phyloP scores from a whole-genome alignment of 768 basidiomycete genomes.

The Pisolithus sp. region DNA sequence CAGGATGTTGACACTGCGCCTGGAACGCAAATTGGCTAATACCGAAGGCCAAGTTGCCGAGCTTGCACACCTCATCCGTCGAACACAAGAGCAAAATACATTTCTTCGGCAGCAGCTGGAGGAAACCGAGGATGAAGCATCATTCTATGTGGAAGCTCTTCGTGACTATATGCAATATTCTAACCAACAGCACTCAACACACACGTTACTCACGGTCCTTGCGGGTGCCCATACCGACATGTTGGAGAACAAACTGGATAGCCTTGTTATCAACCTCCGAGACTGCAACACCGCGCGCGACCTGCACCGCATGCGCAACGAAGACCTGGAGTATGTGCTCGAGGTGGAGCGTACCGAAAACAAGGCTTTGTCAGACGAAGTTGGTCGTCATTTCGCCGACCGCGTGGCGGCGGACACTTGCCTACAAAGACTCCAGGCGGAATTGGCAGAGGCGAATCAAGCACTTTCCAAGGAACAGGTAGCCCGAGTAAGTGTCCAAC shows the following conservation, averaged over 20 bases:
- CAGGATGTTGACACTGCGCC: slow-evolving; percentile 41
- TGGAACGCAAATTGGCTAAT: slow-evolving; percentile 65
- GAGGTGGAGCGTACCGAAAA: slow-evolving; percentile 14
- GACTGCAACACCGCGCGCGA: slow-evolving; percentile 21
- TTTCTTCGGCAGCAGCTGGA: slow-evolving; percentile 29
- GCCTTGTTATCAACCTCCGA: slow-evolving; percentile 8
- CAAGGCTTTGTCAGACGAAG: slow-evolving; percentile 25
- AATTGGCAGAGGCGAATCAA: slow-evolving; percentile 23
- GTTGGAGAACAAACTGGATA: slow-evolving; percentile 6
- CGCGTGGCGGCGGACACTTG: slow-evolving; percentile 38
- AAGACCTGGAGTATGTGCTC: slow-evolving; percentile 26
- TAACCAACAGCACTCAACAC: not conserved
- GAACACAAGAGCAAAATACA: slow-evolving; percentile 45
- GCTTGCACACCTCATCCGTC: slow-evolving; percentile 55
- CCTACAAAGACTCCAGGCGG: slow-evolving; percentile 35
- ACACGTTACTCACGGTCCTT: slow-evolving; percentile 15
- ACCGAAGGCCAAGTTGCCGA: slow-evolving; percentile 62
- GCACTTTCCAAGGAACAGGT: slow-evolving; percentile 18
- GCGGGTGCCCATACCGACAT: slow-evolving; percentile 14
- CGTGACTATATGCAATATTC: slow-evolving; percentile 5
- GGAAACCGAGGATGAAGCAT: slow-evolving; percentile 13
- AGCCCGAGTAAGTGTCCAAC: slow-evolving; percentile 10
- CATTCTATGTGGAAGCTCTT: slow-evolving; percentile 9
- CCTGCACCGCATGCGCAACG: slow-evolving; percentile 33
- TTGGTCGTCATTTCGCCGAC: slow-evolving; percentile 34